Evolutionary conservation across 805 yeast species (phyloP), one percentile per base, ranked within the genome.

Genomic region (Saccharomycopsis sp.): DNA sequence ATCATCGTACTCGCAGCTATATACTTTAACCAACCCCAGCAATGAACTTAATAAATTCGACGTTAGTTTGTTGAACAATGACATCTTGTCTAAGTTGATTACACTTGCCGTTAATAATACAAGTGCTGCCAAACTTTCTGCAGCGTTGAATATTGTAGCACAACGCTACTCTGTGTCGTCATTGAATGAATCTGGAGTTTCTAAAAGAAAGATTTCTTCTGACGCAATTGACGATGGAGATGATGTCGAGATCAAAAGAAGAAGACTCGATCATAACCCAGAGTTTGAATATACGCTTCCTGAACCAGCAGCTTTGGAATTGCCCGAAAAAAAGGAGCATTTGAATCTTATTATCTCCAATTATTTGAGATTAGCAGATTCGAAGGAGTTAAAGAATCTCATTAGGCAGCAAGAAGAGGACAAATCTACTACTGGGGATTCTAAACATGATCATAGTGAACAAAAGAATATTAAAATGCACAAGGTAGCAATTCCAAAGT

Each of bases 31-130:
- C 14, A 83, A 81, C 47, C 73, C 83, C 35, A 71, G 74, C 47
- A 83, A 85, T 66, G 84, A 85, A 54, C 73, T 89, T 59, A 78
- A 82, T 35, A 78, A 78, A 44, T 86, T 89, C 67, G 93, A 93
- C 68, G 80, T 89, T 57, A 77, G 89, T 1, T 73, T 81, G 8
- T 73, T 94, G 5, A 86, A 94, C 3, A 79, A 79, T 22, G 82
- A 83, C 55, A 75, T 86, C 0, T 78, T 91, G 58, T 78, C 78
- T 22, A 78, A 81, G 52, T 85, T 86, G 78, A 89, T 86, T 15
- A 73, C 81, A 58, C 79, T 81, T 1, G 90, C 96, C 0, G 74
- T 94, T 58, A 73, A 77, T 17, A 78, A 78, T 50, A 80, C 82
- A 0, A 79, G 81, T 54, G 72, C 78, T 0, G 74, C 74, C 2